Evolutionary conservation across 176 grass and related monocot species (phyloP), one percentile per base, ranked within the genome.

Genomic region (Hyparrhenia diplandra): DNA sequence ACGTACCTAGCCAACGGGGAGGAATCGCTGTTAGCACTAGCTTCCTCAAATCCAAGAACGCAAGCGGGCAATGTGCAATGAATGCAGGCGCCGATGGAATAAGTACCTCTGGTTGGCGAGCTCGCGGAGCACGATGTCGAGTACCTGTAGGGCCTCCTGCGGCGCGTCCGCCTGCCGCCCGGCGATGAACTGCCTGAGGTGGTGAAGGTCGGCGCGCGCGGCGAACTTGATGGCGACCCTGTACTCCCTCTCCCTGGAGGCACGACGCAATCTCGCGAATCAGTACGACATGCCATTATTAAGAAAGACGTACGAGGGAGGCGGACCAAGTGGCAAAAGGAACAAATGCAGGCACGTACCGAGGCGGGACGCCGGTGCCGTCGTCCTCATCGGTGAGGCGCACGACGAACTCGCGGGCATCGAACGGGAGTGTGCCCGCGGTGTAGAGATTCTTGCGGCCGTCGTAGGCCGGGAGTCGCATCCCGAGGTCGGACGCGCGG

Each of bases 381-480:
- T 84, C 74, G 77, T 92, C 91, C 5, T 96, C 87, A 31, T 96
- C 91, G 5, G 87, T 32, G 77, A 99, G 79, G 79, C 87, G 94
- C 31, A 99, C 89, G 21, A 86, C 76, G 87, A 99, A 99, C 85
- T 93, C 97, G 69, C 92, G 92, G 10, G 97, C 85, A 64, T 91
- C 64, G 58, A 98, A 98, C 8, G 95, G 95, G 29, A 98, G 64
- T 0, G 73, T 67, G 4, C 95, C 95, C 5, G 95, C 95, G 18
- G 95, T 94, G 75, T 94, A 98, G 69, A 98, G 95, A 73, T 86
- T 98, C 78, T 92, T 98, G 80, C 95, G 87, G 40, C 95, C 95
- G 87, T 98, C 95, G 85, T 98, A 98, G 54, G 92, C 95, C 8
- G 95, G 95, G 31, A 98, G 88, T 20, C 92, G 86, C 88, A 73